A percentile compares a stretch with the other conserved stretches of the same genome.
These are phyloP conservation scores for Xeromyces bisporus DNA, from an alignment of 495 filamentous ascomycete species.

Conservation along the genomic window DNA sequence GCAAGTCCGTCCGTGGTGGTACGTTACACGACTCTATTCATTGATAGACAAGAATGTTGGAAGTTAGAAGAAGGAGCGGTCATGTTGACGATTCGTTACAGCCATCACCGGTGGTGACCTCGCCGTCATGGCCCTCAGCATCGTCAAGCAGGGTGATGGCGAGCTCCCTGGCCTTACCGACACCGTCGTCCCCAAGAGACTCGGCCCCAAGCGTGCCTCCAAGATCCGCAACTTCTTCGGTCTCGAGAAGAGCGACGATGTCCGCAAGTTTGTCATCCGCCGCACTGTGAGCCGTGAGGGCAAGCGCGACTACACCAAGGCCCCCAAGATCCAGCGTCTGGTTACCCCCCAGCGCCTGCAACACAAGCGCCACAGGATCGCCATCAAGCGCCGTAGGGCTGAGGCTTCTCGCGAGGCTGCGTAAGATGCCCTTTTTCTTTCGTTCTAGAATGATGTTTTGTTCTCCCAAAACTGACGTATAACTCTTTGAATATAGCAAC, in stretches of 20 bases:
- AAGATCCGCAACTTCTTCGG: constrained; percentile 98
- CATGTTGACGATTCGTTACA: constrained; percentile 8
- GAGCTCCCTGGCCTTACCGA: constrained; percentile 94
- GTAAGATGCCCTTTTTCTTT: constrained; percentile 42
- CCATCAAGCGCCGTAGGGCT: constrained; percentile 90
- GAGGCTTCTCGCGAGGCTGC: constrained; percentile 96
- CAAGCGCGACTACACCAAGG: constrained; percentile 97
- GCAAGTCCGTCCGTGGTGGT: constrained; percentile 93
- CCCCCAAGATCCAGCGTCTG: constrained; percentile 95
- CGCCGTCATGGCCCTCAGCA: constrained; percentile 74
- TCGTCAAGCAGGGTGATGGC: constrained; percentile 92
- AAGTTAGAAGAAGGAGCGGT: background rate
- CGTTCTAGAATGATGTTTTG: constrained; percentile 2
- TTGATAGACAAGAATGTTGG: too few species aligned
- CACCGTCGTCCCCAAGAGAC: constrained; percentile 88
- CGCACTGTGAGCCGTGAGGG: constrained; percentile 95
- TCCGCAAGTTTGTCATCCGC: constrained; percentile 98
- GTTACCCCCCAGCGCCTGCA: constrained; percentile 98
- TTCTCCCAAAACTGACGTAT: too few species aligned
- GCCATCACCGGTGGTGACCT: constrained; percentile 88
- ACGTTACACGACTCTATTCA: constrained; percentile 10
- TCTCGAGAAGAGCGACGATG: constrained; percentile 99
- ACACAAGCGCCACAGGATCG: constrained; percentile 94
- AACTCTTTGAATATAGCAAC: constrained; percentile 37
- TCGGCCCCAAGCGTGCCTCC: constrained; percentile 96